Base-by-base conservation (phyloP, 78 protist genomes). In the Cavenderia fasciculata region DNA sequence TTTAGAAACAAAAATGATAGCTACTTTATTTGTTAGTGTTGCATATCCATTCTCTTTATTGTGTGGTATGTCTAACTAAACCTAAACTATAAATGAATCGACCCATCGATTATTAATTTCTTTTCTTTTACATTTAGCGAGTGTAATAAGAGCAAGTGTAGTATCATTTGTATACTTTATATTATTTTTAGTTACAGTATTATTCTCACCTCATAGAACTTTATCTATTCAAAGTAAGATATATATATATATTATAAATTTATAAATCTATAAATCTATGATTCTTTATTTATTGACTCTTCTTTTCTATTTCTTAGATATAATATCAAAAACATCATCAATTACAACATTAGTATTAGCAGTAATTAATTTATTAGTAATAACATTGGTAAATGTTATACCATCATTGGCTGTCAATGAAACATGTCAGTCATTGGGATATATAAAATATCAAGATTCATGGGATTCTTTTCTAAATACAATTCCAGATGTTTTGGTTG, bases 11-110 rank as follows among this genome's bases (percentile, higher is more conserved):
- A 74, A 21, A 18, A 61, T 75, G 61, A 75, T 75, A 14, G 86
- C 59, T 46, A 61, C 41, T 34, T 61, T 52, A 16, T 61, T 75
- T 75, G 86, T 75, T 29, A 46, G 71, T 41, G 43, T 61, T 10
- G n/a, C 63, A n/a, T 75, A 61, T 34, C 86, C 86, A 31, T 75
- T 75, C 33, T 51, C 86, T n/a, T 61, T 75, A 52, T 21, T 75
- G 3, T 29, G 43, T 46, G 31, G 43, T 23, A 23, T 6, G 59
- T 12, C 4, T 4, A n/a, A n/a, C n/a, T n/a, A n/a, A n/a, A n/a
- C n/a, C n/a, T n/a, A n/a, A n/a, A n/a, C n/a, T n/a, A n/a, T n/a
- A n/a, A n/a, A n/a, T n/a, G n/a, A n/a, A n/a, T n/a, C n/a, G n/a
- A n/a, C n/a, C n/a, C n/a, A n/a, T n/a, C n/a, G n/a, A n/a, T n/a